phyloP scores from a whole-genome alignment of 2,329 filamentous ascomycete species.

The Penicillium sp. region DNA sequence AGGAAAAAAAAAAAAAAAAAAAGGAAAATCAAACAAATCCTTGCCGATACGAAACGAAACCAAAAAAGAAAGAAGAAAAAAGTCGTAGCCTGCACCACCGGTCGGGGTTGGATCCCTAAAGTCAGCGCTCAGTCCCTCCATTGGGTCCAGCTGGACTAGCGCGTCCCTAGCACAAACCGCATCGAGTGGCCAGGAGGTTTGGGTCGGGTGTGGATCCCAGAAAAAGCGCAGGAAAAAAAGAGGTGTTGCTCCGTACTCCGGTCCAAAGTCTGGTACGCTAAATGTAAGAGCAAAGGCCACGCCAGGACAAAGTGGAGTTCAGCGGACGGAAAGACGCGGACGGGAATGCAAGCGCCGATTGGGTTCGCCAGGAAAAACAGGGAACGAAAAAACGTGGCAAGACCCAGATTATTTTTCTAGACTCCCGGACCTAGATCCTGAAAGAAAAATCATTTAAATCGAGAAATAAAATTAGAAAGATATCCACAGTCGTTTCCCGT shows the following conservation, averaged over 20 bases:
- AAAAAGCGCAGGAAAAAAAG: background rate
- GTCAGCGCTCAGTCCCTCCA: constrained; percentile 23
- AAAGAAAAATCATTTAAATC: background rate
- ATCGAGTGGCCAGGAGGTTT: constrained; percentile 25
- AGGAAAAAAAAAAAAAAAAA: background rate
- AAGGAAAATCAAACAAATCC: background rate
- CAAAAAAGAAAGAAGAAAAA: constrained; percentile 2
- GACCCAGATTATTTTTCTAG: background rate
- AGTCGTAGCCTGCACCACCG: constrained; percentile 12
- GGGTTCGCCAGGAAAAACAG: background rate
- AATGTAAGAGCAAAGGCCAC: background rate
- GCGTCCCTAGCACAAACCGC: constrained; percentile 19
- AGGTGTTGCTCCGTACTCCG: background rate
- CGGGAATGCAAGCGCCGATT: constrained; percentile 4
- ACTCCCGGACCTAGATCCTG: background rate
- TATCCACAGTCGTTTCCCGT: background rate
- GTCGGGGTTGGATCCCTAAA: constrained; percentile 14
- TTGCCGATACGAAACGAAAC: background rate
- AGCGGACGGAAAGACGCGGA: constrained; percentile 5
- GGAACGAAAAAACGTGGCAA: constrained; percentile 1
- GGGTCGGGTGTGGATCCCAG: constrained; percentile 17
- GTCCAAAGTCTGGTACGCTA: constrained; percentile 1
- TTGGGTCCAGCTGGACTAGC: constrained; percentile 20
- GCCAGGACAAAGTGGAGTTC: background rate
- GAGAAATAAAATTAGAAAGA: background rate